Evolutionary conservation across 169 alveolate genomes (phyloP).

Genomic region (Sarcocystis neurona): DNA sequence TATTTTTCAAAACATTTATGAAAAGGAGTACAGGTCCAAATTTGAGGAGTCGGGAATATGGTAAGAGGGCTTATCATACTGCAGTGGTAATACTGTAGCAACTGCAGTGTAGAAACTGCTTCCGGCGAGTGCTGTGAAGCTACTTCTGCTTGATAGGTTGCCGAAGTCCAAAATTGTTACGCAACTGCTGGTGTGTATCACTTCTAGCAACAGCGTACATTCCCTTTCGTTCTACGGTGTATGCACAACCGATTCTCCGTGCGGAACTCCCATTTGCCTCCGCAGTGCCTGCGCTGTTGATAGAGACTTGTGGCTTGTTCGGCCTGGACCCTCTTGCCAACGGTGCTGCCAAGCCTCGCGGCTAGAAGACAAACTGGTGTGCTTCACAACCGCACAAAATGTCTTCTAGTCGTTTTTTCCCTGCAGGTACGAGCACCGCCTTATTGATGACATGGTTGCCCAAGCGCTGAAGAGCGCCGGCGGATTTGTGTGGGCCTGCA

Average conservation of each 20-base stretch:
- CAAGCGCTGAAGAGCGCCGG: slow-evolving; percentile 91
- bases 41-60: slow-evolving; percentile 86
- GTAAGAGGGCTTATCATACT: slow-evolving; percentile 24
- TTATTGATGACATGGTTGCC: slow-evolving; percentile 97
- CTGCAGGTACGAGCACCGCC: slow-evolving; percentile 88
- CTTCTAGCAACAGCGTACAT: too few relatives aligned
- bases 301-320: too few relatives aligned
- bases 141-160: neutral
- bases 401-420: slow-evolving; percentile 39
- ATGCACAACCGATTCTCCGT: too few relatives aligned
- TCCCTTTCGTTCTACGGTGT: too few relatives aligned
- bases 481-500: slow-evolving; percentile 98
- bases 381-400: too few relatives aligned
- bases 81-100: neutral
- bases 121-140: neutral
- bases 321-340: too few relatives aligned
- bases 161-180: too few relatives aligned
- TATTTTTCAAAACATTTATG: slow-evolving; percentile 89
- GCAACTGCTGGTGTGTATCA: too few relatives aligned
- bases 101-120: neutral
- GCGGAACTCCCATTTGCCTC: too few relatives aligned
- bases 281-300: too few relatives aligned
- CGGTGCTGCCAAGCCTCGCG: too few relatives aligned
- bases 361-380: too few relatives aligned
- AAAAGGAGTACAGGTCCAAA: slow-evolving; percentile 78